A percentile compares a stretch with the other conserved stretches of the same genome.
phyloP scores from a whole-genome alignment of 371 early-diverging fungal species.

The Mortierella sp. region DNA sequence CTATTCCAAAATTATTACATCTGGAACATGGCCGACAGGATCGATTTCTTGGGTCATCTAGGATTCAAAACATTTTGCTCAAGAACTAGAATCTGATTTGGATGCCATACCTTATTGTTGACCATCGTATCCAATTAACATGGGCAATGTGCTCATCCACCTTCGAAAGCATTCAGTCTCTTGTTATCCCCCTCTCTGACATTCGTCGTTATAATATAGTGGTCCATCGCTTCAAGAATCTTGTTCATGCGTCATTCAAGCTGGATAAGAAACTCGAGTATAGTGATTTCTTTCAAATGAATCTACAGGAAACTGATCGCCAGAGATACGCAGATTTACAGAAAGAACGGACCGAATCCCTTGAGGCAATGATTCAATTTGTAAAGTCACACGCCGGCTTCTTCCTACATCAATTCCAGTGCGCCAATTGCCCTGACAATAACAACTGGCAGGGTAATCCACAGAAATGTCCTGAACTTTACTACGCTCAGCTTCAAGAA shows the following conservation, averaged over 20 bases:
- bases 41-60: neutral
- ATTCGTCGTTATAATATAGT: conserved; percentile 8
- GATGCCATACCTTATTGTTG: conserved; percentile 10
- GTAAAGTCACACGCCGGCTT: conserved; percentile 11
- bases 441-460: neutral
- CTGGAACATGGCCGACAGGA: neutral
- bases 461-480: conserved; percentile 7
- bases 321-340: neutral
- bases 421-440: conserved; percentile 21
- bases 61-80: neutral
- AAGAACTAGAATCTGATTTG: neutral
- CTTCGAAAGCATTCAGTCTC: conserved; percentile 18
- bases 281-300: neutral
- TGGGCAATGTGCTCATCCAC: conserved; percentile 25
- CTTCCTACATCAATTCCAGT: conserved; percentile 3
- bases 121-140: conserved; percentile 11
- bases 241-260: conserved; percentile 14
- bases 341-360: neutral
- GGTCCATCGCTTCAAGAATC: conserved; percentile 14
- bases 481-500: neutral
- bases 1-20: conserved; percentile 7
- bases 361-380: conserved; percentile 25
- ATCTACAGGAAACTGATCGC: neutral
- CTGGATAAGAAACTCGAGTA: conserved; percentile 19
- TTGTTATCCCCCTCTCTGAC: conserved; percentile 31